Evolutionary conservation across 129 eudicot species (phyloP), one percentile per base, ranked within the genome.

Genomic region (Mikania micrantha): DNA sequence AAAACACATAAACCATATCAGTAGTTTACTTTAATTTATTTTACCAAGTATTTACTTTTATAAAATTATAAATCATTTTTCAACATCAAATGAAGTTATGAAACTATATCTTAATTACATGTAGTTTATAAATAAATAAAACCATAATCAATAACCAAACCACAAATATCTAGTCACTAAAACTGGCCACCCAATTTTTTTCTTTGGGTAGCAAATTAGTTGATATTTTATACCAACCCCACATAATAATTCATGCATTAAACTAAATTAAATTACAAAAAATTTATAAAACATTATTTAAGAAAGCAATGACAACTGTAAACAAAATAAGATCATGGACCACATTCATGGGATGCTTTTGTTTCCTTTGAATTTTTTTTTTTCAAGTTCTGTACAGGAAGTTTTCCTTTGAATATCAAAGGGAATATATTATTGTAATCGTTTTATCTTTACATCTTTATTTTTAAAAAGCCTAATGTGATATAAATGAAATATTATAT

Each of bases 221-320:
- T 75, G 74, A 47, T 47, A 56, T 36, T 68, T 75, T 58, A 64
- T 67, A 68, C 70, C 75, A 75, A 75, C 69, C 45, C 64, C 75
- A 75, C 70, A 60, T 67, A 45, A 68, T 75, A 67, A 20, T 67
- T 44, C 63, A n/a, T 34, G 67, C 47, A 66, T 21, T 53, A 41
- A 74, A 65, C 24, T 35, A 62, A 35, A 64, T 63, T 53, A 50
- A 27, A 40, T 5, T 67, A n/a, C n/a, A n/a, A n/a, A n/a, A n/a
- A n/a, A n/a, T n/a, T n/a, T n/a, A n/a, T n/a, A n/a, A n/a, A n/a
- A 36, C 1, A 67, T 58, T 59, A 17, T 58, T 58, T 58, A 12
- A 56, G 45, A 75, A 75, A 68, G 80, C 24, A 50, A 27, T 47
- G 79, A 67, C 79, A 75, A 58, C 79, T 67, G 79, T 67, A 31